Evolutionary conservation across 352 stramenopile genomes (phyloP).

Genomic region (Saprolegnia parasitica): DNA sequence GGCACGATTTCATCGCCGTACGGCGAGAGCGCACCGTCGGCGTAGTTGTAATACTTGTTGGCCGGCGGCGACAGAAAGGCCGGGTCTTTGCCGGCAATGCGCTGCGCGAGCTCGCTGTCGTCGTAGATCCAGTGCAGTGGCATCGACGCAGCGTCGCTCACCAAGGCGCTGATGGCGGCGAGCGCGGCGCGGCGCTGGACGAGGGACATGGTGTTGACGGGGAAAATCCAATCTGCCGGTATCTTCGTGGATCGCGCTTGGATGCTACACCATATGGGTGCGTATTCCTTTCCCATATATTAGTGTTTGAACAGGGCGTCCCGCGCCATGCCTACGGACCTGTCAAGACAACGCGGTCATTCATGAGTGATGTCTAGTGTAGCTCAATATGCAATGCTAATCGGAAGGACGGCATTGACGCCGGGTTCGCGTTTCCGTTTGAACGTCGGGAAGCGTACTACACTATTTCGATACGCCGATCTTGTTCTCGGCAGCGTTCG

Average conservation of each 20-base stretch:
- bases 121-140: constrained; percentile 78
- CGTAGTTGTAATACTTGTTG: constrained; percentile 61
- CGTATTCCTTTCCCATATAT: not conserved
- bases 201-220: not conserved
- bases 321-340: no score
- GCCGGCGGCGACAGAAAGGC: constrained; percentile 59
- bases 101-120: constrained; percentile 39
- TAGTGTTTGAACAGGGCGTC: no score
- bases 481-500: not conserved
- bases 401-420: no score
- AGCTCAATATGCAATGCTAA: no score
- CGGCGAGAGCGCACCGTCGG: constrained; percentile 46
- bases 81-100: constrained; percentile 33
- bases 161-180: constrained; percentile 48
- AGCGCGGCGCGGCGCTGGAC: constrained; percentile 42
- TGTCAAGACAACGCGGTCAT: no score
- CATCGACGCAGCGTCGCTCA: constrained; percentile 63
- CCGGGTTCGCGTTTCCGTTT: not conserved
- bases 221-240: not conserved
- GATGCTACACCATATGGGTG: not conserved
- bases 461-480: not conserved
- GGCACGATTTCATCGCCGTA: constrained; percentile 65
- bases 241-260: not conserved
- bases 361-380: no score
- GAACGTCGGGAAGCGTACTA: not conserved